These are phyloP conservation scores for Protostelium mycophagum DNA, from an alignment of 78 protist species.

Conservation along the genomic window DNA sequence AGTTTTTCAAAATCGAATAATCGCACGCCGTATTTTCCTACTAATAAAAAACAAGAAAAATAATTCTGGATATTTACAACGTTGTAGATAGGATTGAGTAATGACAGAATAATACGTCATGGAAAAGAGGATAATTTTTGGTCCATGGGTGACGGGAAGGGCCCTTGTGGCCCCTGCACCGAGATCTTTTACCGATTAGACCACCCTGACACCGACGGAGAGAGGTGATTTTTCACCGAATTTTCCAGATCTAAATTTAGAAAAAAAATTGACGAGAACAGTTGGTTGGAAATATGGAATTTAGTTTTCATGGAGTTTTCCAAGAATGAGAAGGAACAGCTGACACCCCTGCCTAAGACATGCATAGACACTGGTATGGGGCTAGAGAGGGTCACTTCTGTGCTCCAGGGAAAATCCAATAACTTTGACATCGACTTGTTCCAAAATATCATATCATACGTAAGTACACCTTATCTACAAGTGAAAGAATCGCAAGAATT, in stretches of 20 bases:
- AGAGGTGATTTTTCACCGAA: not conserved
- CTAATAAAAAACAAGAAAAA: no score
- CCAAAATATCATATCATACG: slow-evolving; percentile 39
- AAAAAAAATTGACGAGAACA: no score
- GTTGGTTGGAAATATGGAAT: slow-evolving; percentile 79
- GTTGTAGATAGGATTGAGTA: slow-evolving; percentile 15
- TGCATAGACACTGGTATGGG: slow-evolving; percentile 88
- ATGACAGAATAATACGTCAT: slow-evolving; percentile 22
- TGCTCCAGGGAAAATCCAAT: slow-evolving; percentile 36
- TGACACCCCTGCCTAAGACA: slow-evolving; percentile 19
- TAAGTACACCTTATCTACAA: slow-evolving; percentile 4
- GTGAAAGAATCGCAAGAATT: not conserved
- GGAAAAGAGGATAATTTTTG: slow-evolving; percentile 69
- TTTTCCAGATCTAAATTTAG: no score
- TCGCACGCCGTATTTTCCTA: no score
- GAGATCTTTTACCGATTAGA: slow-evolving; percentile 61
- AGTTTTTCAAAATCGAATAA: no score
- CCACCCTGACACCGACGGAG: slow-evolving; percentile 28
- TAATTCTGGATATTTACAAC: not conserved
- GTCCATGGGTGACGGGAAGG: slow-evolving; percentile 68
- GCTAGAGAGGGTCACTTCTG: slow-evolving; percentile 69
- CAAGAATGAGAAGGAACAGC: not conserved
- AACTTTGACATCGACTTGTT: slow-evolving; percentile 63
- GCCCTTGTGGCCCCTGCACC: slow-evolving; percentile 85
- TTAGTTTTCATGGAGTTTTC: slow-evolving; percentile 71